Evolutionary conservation across 495 filamentous ascomycete species (phyloP).

Genomic region (Penicillium fimorum): DNA sequence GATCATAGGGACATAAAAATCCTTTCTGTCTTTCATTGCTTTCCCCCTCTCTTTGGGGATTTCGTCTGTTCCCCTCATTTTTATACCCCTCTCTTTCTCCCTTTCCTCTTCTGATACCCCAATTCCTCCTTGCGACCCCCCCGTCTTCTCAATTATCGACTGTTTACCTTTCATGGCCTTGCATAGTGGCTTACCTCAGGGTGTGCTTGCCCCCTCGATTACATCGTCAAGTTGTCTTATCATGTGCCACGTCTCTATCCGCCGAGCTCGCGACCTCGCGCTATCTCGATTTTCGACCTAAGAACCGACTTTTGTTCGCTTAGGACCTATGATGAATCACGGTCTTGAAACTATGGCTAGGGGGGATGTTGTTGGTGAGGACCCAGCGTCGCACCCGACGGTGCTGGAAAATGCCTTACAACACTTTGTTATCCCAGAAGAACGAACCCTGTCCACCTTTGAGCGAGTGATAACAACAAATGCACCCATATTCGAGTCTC

Average conservation of each 20-base stretch:
- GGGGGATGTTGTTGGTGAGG: constrained; percentile 12
- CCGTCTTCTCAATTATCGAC: constrained; percentile 24
- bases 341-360: constrained; percentile 17
- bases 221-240: constrained; percentile 30
- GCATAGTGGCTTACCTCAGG: constrained; percentile 35
- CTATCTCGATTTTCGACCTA: constrained; percentile 21
- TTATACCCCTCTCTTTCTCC: constrained; percentile 18
- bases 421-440: constrained; percentile 24
- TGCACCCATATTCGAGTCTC: constrained; percentile 56
- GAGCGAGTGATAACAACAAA: constrained; percentile 54
- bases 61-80: constrained; percentile 9
- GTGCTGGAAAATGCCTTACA: constrained; percentile 32
- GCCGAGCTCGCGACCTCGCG: constrained; percentile 38
- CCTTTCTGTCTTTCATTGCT: constrained; percentile 2
- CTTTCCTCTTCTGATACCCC: constrained; percentile 20
- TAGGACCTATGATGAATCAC: constrained; percentile 16
- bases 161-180: constrained; percentile 35
- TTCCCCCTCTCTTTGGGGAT: constrained; percentile 6
- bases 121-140: constrained; percentile 23
- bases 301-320: constrained; percentile 12
- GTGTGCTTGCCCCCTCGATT: constrained; percentile 28
- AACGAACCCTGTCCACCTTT: constrained; percentile 46
- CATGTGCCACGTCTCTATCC: constrained; percentile 37
- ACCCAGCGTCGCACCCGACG: constrained; percentile 20
- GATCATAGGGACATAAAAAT: neutral